Conservation (phyloP, 768 basidiomycete species). For the Pseudohyphozyma bogoriensis region DNA sequence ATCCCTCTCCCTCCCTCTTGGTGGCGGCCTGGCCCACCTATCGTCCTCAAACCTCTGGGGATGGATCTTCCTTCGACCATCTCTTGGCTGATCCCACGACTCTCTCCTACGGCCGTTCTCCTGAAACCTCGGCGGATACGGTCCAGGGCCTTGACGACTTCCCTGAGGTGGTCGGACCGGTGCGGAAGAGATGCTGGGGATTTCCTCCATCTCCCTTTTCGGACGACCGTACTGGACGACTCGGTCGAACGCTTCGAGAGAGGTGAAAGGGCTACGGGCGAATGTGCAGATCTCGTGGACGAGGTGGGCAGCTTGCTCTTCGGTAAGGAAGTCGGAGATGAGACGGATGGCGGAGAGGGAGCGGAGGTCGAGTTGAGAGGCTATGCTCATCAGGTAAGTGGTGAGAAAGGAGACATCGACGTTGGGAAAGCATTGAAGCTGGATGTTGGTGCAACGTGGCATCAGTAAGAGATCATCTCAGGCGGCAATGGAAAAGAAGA, state of each 20-base stretch:
- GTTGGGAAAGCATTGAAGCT: constrained; percentile 30
- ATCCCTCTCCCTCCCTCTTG: not conserved
- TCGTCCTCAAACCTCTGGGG: not conserved
- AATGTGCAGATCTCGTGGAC: constrained; percentile 27
- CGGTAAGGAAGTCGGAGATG: constrained; percentile 30
- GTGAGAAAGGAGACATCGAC: constrained; percentile 32
- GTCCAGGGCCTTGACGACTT: constrained; percentile 2
- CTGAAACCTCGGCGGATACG: not conserved
- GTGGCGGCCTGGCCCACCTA: not conserved
- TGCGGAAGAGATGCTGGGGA: not conserved
- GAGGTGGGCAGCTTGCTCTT: constrained; percentile 30
- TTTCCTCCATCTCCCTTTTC: constrained; percentile 5
- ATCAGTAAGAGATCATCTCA: not conserved
- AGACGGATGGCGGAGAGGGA: constrained; percentile 28
- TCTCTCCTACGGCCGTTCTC: not conserved
- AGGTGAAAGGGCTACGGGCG: constrained; percentile 19
- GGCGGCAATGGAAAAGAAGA: not conserved
- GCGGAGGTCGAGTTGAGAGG: constrained; percentile 34
- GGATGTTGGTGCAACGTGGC: not conserved
- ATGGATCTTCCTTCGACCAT: not conserved
- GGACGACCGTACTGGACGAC: constrained; percentile 27
- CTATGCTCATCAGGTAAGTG: constrained; percentile 29
- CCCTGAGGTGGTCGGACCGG: not conserved
- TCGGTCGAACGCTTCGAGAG: constrained; percentile 22
- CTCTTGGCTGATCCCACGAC: too few relatives aligned